phyloP scores from a whole-genome alignment of 1,284 basidiomycete genomes.

The Microbotryum intermedium region DNA sequence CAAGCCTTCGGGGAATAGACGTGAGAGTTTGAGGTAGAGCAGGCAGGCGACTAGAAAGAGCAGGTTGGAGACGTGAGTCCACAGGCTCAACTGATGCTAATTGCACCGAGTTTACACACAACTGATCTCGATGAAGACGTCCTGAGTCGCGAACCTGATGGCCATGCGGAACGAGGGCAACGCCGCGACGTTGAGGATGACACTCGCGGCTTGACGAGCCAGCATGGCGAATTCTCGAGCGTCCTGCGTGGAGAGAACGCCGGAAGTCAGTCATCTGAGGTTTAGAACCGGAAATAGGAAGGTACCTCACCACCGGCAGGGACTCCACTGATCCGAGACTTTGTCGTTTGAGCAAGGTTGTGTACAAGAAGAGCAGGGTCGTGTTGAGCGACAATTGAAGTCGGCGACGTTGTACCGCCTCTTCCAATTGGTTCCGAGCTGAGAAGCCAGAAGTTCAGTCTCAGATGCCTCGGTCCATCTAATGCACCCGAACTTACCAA shows the following conservation, averaged over 20 bases:
- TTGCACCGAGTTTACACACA: neutral
- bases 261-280: too few relatives aligned
- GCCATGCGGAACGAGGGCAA: neutral
- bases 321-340: neutral
- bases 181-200: neutral
- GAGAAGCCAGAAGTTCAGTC: neutral
- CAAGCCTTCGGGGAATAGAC: constrained; percentile 7
- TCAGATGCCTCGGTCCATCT: neutral
- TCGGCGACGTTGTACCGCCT: constrained; percentile 5
- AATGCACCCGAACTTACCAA: neutral
- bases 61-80: neutral
- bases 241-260: neutral
- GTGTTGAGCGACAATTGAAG: constrained; percentile 3
- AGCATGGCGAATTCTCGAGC: constrained; percentile 5
- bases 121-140: constrained; percentile 3
- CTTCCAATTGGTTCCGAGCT: neutral
- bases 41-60: neutral
- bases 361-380: constrained; percentile 3
- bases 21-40: constrained; percentile 11
- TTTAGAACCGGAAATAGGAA: too few relatives aligned
- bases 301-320: neutral
- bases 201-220: neutral
- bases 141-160: neutral
- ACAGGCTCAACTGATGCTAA: neutral
- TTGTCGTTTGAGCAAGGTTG: neutral